Evolutionary conservation across 345 rosid species (phyloP).

Genomic region (Pistacia vera): DNA sequence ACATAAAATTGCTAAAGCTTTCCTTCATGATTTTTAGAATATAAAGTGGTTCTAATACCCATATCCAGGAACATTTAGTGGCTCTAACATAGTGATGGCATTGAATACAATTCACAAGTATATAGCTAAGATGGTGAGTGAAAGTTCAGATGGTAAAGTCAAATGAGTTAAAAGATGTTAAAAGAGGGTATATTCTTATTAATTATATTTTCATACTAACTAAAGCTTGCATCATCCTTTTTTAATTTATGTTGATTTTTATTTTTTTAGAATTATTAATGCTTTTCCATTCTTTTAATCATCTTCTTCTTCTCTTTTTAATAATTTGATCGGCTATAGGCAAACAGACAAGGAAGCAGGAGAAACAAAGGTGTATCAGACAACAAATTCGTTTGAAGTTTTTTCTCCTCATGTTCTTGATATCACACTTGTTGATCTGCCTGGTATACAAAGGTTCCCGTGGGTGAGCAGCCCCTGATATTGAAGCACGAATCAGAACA

Average conservation of each 20-base stretch:
- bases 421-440: slow-evolving; percentile 93
- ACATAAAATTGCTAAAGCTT: background rate
- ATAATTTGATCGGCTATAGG: slow-evolving; percentile 40
- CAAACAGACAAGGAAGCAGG: slow-evolving; percentile 91
- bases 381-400: slow-evolving; percentile 83
- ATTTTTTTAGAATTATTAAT: background rate
- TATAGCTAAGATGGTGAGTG: background rate
- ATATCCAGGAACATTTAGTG: background rate
- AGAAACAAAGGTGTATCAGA: slow-evolving; percentile 90
- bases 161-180: background rate
- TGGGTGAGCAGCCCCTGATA: slow-evolving; percentile 96
- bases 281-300: background rate
- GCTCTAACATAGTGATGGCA: background rate
- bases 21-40: background rate
- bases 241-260: no score
- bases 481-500: slow-evolving; percentile 92
- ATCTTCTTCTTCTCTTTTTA: background rate
- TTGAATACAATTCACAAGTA: background rate
- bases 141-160: background rate
- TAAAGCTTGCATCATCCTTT: background rate
- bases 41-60: background rate
- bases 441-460: slow-evolving; percentile 98
- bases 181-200: background rate
- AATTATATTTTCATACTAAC: slow-evolving; percentile 1
- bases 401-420: slow-evolving; percentile 92